phyloP scores from a whole-genome alignment of 192 early-diverging fungal genomes.

The Allomyces macrogynus region DNA sequence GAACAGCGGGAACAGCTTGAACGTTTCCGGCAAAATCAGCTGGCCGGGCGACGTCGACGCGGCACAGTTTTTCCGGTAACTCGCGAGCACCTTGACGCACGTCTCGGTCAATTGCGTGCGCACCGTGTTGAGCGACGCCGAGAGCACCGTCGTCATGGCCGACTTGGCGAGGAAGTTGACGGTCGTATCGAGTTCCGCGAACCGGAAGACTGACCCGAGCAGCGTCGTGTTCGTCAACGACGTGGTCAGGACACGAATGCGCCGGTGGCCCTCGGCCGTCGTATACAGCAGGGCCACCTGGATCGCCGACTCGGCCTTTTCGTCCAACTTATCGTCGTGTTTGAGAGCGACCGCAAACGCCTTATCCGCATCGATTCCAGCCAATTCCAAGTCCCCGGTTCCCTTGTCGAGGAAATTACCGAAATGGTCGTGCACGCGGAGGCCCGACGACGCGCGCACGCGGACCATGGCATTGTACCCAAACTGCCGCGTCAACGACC shows the following conservation, averaged over 20 bases:
- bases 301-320: constrained; percentile 59
- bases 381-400: constrained; percentile 77
- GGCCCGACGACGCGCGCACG: constrained; percentile 71
- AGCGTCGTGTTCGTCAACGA: constrained; percentile 49
- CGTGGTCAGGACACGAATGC: constrained; percentile 82
- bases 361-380: constrained; percentile 66
- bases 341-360: constrained; percentile 61
- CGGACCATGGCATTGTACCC: constrained; percentile 75
- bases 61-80: constrained; percentile 84
- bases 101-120: constrained; percentile 64
- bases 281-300: constrained; percentile 92
- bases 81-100: constrained; percentile 69
- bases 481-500: constrained; percentile 49
- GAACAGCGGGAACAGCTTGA: constrained; percentile 82
- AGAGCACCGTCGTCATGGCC: constrained; percentile 52
- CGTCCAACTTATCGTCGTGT: constrained; percentile 77
- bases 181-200: constrained; percentile 78
- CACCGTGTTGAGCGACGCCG: constrained; percentile 46
- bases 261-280: constrained; percentile 60
- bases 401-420: constrained; percentile 91
- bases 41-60: constrained; percentile 72
- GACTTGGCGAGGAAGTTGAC: constrained; percentile 66
- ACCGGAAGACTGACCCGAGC: constrained; percentile 66
- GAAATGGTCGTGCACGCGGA: constrained; percentile 65
- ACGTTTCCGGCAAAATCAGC: constrained; percentile 87